Conservation (phyloP, 129 eudicot species). For the Chrysanthemum makinoi region DNA sequence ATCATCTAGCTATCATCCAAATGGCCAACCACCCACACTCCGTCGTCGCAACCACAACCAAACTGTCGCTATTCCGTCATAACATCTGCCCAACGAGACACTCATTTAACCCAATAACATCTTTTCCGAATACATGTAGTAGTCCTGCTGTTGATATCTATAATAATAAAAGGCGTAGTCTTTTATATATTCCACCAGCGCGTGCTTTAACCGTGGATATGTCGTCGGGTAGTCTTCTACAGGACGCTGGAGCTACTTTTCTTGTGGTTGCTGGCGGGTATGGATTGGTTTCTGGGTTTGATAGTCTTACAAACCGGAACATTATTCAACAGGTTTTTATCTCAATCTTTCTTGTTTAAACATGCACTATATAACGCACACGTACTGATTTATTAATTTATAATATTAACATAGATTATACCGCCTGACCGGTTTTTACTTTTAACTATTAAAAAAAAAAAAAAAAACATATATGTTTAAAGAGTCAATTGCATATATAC, state of each 20-base stretch:
- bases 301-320: conserved; percentile 53
- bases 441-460: too few species aligned
- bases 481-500: too few species aligned
- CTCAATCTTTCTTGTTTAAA: not conserved
- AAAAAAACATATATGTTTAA: too few species aligned
- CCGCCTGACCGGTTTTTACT: too few species aligned
- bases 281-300: conserved; percentile 68
- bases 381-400: too few species aligned
- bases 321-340: conserved; percentile 76
- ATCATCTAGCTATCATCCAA: too few species aligned
- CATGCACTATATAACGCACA: too few species aligned
- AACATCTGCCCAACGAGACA: not conserved
- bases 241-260: conserved; percentile 69
- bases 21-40: conserved; percentile 22
- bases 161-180: conserved; percentile 15
- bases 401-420: too few species aligned
- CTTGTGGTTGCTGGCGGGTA: conserved; percentile 62
- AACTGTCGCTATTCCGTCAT: conserved; percentile 14
- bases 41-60: not conserved
- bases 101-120: not conserved
- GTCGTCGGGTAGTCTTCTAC: conserved; percentile 26
- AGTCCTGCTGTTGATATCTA: not conserved
- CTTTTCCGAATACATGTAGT: not conserved
- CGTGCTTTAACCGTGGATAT: conserved; percentile 27
- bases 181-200: conserved; percentile 13